These are phyloP conservation scores for Coemansia sp. DNA, from an alignment of 192 early-diverging fungal genomes.

Conservation along the genomic window DNA sequence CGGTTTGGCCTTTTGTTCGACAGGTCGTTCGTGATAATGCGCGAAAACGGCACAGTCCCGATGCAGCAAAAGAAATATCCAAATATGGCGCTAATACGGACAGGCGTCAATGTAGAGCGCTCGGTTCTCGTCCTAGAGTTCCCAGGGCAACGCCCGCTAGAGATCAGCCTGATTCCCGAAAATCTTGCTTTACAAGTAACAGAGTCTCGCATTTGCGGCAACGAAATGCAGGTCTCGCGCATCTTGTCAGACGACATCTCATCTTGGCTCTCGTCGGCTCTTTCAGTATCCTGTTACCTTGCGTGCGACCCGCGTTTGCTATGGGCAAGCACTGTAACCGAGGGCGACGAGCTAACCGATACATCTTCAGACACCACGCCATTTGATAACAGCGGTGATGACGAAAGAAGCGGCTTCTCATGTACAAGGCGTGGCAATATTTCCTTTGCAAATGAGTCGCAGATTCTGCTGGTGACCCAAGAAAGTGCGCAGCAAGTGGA, in stretches of 20 bases:
- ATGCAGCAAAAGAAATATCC: constrained; percentile 73
- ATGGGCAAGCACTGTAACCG: background rate
- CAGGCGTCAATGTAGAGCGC: constrained; percentile 45
- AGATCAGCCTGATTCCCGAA: constrained; percentile 31
- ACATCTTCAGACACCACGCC: background rate
- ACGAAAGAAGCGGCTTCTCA: background rate
- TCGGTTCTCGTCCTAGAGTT: constrained; percentile 57
- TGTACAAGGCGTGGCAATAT: constrained; percentile 15
- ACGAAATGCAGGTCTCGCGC: constrained; percentile 23
- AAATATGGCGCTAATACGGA: constrained; percentile 65
- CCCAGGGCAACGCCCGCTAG: constrained; percentile 26
- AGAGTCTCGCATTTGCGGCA: constrained; percentile 35
- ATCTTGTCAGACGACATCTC: constrained; percentile 35
- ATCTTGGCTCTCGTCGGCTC: constrained; percentile 55
- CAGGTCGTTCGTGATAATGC: constrained; percentile 50
- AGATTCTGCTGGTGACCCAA: constrained; percentile 67
- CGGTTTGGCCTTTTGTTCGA: constrained; percentile 38
- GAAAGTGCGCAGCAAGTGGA: constrained; percentile 62
- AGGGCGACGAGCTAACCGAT: constrained; percentile 1
- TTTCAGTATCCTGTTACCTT: constrained; percentile 52
- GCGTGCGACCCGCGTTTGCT: constrained; percentile 47
- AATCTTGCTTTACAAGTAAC: constrained; percentile 26
- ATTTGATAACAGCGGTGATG: background rate
- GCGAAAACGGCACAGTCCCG: constrained; percentile 41
- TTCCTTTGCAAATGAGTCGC: constrained; percentile 74